phyloP scores from a whole-genome alignment of 179 eudicot genomes.

The Camellia oleifera region DNA sequence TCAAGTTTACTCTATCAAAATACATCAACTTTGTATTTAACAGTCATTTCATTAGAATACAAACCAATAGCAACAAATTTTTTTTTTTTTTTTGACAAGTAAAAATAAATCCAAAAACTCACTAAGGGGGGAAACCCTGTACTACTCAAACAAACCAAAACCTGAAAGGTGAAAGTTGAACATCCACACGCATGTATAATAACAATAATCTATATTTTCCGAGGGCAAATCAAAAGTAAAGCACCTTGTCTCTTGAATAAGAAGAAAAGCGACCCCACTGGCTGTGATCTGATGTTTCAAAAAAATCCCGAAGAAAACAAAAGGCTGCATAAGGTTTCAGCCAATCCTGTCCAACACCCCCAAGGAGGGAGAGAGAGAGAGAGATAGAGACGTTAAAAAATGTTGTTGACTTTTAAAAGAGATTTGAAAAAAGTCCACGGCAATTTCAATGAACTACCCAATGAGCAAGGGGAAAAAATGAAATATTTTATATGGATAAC shows the following conservation, averaged over 20 bases:
- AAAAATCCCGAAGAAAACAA: conserved; percentile 95
- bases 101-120: too few relatives aligned
- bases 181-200: not conserved
- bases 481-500: conserved; percentile 26
- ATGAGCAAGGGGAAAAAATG: not conserved
- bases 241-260: conserved; percentile 83
- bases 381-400: not conserved
- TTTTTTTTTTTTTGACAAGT: too few relatives aligned
- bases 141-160: too few relatives aligned
- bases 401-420: not conserved
- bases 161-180: too few relatives aligned
- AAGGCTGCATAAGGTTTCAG: conserved; percentile 94
- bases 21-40: not conserved
- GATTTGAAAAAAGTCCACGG: too few relatives aligned
- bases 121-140: too few relatives aligned
- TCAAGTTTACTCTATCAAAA: not conserved
- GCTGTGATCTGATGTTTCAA: conserved; percentile 93
- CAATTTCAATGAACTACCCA: not conserved
- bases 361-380: conserved; percentile 6
- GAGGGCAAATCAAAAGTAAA: conserved; percentile 10
- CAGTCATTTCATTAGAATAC: not conserved
- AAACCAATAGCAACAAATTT: not conserved
- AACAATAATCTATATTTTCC: not conserved
- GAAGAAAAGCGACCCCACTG: conserved; percentile 90
- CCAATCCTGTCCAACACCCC: conserved; percentile 60